Evolutionary conservation across 2,329 filamentous ascomycete species (phyloP).

Genomic region (Pseudogymnoascus pannorum): DNA sequence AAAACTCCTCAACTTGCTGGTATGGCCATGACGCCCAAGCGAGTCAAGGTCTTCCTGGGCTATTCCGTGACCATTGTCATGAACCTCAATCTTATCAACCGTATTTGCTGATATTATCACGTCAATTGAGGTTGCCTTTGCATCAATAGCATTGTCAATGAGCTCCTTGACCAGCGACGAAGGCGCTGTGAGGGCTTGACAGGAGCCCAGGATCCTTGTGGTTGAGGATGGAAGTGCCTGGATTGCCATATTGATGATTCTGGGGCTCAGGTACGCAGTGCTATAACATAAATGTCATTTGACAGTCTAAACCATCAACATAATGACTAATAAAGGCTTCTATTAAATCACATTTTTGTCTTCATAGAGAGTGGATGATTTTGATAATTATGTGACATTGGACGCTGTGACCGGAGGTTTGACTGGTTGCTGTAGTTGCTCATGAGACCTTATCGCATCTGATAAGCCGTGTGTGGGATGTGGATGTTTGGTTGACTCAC

Average conservation of each 20-base stretch:
- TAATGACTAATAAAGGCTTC: not conserved
- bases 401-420: not conserved
- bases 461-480: constrained; percentile 3
- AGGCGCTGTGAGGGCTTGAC: constrained; percentile 52
- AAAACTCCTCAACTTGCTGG: constrained; percentile 64
- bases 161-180: constrained; percentile 65
- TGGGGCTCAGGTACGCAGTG: not conserved
- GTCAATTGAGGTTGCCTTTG: constrained; percentile 58
- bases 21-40: constrained; percentile 61
- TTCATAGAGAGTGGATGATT: not conserved
- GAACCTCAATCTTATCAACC: constrained; percentile 60
- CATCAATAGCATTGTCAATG: constrained; percentile 70
- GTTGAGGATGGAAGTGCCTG: constrained; percentile 40
- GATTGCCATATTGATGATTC: constrained; percentile 31
- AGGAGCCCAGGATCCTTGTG: constrained; percentile 51
- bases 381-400: not conserved
- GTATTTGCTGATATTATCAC: constrained; percentile 58
- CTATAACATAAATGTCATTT: not conserved
- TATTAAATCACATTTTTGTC: not conserved
- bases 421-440: not conserved
- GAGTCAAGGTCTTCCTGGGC: constrained; percentile 50
- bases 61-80: constrained; percentile 70
- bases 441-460: constrained; percentile 7
- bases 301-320: not conserved
- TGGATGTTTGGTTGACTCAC: constrained; percentile 8